Evolutionary conservation across 345 rosid genomes (phyloP).

Genomic region (Euphorbia tirucalli): DNA sequence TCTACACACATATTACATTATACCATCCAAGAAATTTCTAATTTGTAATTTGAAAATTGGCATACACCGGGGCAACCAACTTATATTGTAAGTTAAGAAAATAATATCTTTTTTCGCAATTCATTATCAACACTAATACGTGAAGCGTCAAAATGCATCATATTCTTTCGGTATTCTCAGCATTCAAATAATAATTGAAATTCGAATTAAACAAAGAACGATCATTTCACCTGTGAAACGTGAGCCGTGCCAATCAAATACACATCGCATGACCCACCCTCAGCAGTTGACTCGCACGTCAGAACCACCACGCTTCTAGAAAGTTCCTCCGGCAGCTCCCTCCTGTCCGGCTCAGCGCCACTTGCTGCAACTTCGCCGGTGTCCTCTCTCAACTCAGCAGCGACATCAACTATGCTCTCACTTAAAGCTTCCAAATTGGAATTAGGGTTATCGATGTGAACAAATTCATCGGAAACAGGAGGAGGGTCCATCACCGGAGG

Average conservation of each 20-base stretch:
- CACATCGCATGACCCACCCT: constrained; percentile 76
- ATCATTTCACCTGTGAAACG: constrained; percentile 66
- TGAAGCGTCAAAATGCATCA: background rate
- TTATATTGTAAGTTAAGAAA: background rate
- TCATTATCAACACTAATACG: background rate
- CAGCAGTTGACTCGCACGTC: constrained; percentile 70
- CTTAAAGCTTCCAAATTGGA: constrained; percentile 45
- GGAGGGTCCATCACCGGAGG: constrained; percentile 44
- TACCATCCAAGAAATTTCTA: background rate
- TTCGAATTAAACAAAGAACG: background rate
- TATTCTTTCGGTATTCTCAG: background rate
- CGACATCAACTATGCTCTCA: constrained; percentile 74
- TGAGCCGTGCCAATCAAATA: constrained; percentile 90
- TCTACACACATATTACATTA: background rate
- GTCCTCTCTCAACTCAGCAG: constrained; percentile 36
- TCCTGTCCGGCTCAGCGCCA: constrained; percentile 12
- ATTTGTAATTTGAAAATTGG: background rate
- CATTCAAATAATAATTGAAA: constrained; percentile 24
- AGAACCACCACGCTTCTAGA: constrained; percentile 59
- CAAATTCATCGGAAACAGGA: constrained; percentile 41
- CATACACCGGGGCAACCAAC: background rate
- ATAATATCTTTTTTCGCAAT: background rate
- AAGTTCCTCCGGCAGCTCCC: constrained; percentile 66
- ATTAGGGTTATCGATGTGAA: constrained; percentile 69
- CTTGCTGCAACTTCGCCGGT: background rate